Conservation (phyloP, 306 rosid species). For the Citrullus amarus region DNA sequence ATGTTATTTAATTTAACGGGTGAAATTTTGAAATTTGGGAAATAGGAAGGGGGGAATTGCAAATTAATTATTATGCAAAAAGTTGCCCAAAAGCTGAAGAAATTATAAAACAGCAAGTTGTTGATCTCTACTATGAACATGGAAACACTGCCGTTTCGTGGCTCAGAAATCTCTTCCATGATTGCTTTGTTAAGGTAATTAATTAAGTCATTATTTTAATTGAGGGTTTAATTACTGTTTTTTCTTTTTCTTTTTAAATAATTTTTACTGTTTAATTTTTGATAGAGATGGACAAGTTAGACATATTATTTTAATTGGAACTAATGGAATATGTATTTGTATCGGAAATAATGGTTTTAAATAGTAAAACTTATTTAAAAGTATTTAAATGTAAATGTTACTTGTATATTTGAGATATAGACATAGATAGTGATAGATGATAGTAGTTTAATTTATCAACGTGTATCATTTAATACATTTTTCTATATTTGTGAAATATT, state of each 20-base stretch:
- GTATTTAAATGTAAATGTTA: too few species aligned
- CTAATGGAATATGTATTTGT: too few species aligned
- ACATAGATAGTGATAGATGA: too few species aligned
- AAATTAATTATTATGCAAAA: constrained; percentile 34
- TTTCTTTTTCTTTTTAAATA: too few species aligned
- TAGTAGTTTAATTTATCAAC: too few species aligned
- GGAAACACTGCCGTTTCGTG: constrained; percentile 84
- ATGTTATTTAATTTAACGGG: neutral
- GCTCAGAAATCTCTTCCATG: constrained; percentile 93
- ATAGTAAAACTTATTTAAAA: too few species aligned
- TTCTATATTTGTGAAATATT: too few species aligned
- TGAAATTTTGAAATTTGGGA: neutral
- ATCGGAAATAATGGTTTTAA: too few species aligned
- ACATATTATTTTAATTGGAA: too few species aligned
- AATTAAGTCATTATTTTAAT: neutral
- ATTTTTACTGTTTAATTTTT: neutral
- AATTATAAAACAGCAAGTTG: constrained; percentile 53
- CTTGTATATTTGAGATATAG: too few species aligned
- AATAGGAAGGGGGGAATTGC: constrained; percentile 53
- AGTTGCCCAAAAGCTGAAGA: constrained; percentile 87
- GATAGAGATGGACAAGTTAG: neutral
- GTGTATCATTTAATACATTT: too few species aligned
- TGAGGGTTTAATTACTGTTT: neutral
- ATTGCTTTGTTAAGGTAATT: constrained; percentile 65
- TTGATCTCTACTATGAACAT: constrained; percentile 44